These are phyloP conservation scores for Magnolia kwangsiensis DNA, from an alignment of 164 flowering plant genomes.

Conservation along the genomic window DNA sequence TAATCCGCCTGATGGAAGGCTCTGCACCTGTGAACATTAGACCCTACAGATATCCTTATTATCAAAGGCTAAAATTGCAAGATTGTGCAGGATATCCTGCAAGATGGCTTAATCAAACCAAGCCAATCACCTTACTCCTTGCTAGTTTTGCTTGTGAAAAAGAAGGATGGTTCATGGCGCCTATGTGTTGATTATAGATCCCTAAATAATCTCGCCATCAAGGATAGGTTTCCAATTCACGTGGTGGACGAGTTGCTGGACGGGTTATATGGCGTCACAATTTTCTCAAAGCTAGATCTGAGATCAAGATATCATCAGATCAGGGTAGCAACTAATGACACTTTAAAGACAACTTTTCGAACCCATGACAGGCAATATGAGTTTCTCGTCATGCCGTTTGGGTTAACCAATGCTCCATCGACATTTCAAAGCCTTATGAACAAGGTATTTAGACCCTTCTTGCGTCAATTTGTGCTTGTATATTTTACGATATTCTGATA, in stretches of 20 bases:
- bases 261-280: constrained; percentile 12
- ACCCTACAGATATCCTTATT: background rate
- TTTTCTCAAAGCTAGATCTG: constrained; percentile 16
- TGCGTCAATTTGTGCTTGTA: constrained; percentile 1
- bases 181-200: background rate
- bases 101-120: no score
- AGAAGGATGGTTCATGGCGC: constrained; percentile 5
- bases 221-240: constrained; percentile 1
- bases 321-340: background rate
- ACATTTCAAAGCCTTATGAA: constrained; percentile 12
- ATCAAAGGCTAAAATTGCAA: background rate
- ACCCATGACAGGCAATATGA: constrained; percentile 6
- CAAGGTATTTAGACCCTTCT: background rate
- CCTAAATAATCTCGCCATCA: background rate
- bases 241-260: constrained; percentile 4
- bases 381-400: constrained; percentile 5
- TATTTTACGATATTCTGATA: constrained; percentile 13
- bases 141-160: background rate
- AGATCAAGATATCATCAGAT: constrained; percentile 15
- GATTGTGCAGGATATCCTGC: no score
- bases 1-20: background rate
- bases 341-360: constrained; percentile 8
- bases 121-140: no score
- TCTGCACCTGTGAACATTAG: background rate
- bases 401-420: constrained; percentile 2